phyloP scores from a whole-genome alignment of 1,284 basidiomycete species.

The Puccinia sorghi region DNA sequence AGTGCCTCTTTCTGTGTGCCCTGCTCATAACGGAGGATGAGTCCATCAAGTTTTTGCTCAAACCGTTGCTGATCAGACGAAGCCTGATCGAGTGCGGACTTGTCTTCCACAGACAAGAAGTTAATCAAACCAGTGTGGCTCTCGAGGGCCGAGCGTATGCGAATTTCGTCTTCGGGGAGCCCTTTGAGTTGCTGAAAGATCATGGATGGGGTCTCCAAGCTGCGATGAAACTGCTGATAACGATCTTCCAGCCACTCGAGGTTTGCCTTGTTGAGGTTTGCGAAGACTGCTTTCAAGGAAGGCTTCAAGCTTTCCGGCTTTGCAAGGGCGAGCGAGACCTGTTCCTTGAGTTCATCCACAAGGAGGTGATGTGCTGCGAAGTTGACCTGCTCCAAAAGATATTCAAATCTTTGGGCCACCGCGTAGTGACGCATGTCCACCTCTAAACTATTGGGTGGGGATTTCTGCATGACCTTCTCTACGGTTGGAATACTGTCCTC shows the following conservation, averaged over 20 bases:
- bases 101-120: neutral
- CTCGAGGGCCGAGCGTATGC: neutral
- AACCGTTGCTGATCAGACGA: neutral
- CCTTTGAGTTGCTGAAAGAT: neutral
- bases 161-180: slow-evolving; percentile 4
- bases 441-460: neutral
- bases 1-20: neutral
- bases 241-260: neutral
- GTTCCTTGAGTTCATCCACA: neutral
- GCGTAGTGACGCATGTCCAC: neutral
- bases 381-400: neutral
- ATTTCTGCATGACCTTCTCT: neutral
- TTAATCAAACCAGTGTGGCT: neutral
- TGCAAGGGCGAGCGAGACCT: neutral
- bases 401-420: neutral
- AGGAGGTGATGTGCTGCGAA: neutral
- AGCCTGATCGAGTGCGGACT: neutral
- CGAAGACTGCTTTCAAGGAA: neutral
- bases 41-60: neutral
- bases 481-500: neutral
- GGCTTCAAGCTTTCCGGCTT: neutral
- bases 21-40: neutral
- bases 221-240: neutral
- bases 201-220: neutral
- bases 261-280: neutral